Evolutionary conservation across 371 early-diverging fungal genomes (phyloP).

Genomic region (Mucor mucedo): DNA sequence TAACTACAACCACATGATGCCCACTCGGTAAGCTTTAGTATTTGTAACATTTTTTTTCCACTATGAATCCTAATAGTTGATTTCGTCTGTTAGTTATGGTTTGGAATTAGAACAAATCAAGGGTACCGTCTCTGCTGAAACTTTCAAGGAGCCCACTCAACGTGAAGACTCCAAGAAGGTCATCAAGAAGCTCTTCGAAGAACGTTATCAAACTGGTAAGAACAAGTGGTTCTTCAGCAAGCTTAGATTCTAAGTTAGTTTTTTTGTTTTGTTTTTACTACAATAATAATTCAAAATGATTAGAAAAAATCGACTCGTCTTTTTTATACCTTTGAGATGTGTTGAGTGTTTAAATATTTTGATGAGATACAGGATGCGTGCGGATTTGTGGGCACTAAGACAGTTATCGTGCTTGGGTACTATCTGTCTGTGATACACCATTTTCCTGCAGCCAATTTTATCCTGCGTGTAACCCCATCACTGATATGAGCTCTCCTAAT

Average conservation of each 20-base stretch:
- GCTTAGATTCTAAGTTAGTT: conserved; percentile 87
- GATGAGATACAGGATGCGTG: too few species aligned
- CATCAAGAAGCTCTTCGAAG: conserved; percentile 93
- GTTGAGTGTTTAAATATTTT: not conserved
- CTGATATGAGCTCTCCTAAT: too few species aligned
- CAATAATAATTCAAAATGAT: conserved; percentile 7
- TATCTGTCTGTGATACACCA: too few species aligned
- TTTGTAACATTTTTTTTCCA: not conserved
- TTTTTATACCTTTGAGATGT: not conserved
- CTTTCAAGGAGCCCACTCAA: conserved; percentile 94
- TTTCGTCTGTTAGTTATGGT: conserved; percentile 58
- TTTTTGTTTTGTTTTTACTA: conserved; percentile 12
- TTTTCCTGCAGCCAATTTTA: too few species aligned
- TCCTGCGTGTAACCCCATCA: too few species aligned
- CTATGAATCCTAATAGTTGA: not conserved
- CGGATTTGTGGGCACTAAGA: too few species aligned
- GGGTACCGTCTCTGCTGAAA: conserved; percentile 82
- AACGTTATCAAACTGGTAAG: conserved; percentile 94
- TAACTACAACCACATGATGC: conserved; percentile 99
- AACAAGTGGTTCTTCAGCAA: conserved; percentile 99
- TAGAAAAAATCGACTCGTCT: not conserved
- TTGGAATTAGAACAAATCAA: conserved; percentile 88
- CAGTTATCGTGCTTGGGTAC: too few species aligned
- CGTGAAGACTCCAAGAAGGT: conserved; percentile 89
- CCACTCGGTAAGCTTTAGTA: conserved; percentile 76